Base-by-base conservation (phyloP, 108 stramenopile species). In the Cyclotella cryptica region DNA sequence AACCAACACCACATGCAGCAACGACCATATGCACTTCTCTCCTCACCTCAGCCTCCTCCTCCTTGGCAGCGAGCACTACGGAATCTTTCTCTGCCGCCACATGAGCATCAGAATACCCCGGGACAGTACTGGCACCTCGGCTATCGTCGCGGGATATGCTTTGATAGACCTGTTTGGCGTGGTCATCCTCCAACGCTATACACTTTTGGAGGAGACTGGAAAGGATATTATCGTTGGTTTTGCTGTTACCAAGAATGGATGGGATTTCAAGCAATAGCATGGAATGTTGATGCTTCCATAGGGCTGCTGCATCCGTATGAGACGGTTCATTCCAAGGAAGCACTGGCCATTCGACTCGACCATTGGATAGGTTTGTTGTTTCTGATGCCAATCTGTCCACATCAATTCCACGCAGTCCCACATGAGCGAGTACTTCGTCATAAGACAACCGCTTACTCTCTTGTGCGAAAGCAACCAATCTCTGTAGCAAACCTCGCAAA, bases 101-200 rank as follows among this genome's bases (percentile, higher is more conserved):
- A 72, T 94, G 95, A 14, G 69, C 71, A 29, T 84, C 84, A 15
- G 66, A 66, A 66, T 95, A 95, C 10, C 89, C 87, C 14, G 96
- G 96, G 61, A 97, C 84, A 5, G 89, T 92, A 28, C 76, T 69
- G 26, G 82, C 84, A 19, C 96, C 96, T n/a, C 94, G 81, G 19
- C 19, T 46, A 53, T 97, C 96, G 63, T 97, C 96, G 54, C 93
- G 85, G 29, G 83, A 49, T 55, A 95, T 97, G 66, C 88, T 84
- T 42, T 84, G 66, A 66, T 78, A 81, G 15, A 96, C 88, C 4
- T 80, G 81, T 28, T 65, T 61, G 13, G 91, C 90, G 64, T 89
- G 82, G 46, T 89, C 85, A 15, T 87, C 52, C 57, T 96, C 92
- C 39, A 96, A 53, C 22, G 76, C 68, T 22, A 87, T 74, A 18